Evolutionary conservation across 169 alveolate species (phyloP), one percentile per base, ranked within the genome.

Genomic region (Theileria annulata): DNA sequence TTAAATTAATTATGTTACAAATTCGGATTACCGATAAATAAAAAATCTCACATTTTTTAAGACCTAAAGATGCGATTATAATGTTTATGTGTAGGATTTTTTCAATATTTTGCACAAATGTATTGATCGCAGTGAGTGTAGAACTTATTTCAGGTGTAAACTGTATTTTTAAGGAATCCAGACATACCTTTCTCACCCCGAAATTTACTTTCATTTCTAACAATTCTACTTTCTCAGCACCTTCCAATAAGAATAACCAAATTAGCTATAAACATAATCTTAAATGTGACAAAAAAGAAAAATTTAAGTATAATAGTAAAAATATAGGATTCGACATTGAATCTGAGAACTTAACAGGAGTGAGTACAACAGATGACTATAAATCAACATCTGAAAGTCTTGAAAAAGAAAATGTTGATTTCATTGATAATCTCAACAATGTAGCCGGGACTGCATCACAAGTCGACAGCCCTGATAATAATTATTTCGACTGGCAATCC

Each of bases 391-490:
- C 70, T 10, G 84, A 82, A 28, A 78, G 70, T n/a, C 73, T 72
- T 35, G 89, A 82, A 68, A 62, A 71, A 12, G 68, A 82, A 28
- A 82, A 77, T 54, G 71, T 74, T 8, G 86, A 75, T 9, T 82
- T 69, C 31, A 82, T 82, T n/a, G 89, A 82, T 63, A 75, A 76
- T 8, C 21, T 19, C 6, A 13, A 35, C 64, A 21, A 70, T 70
- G 13, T 19, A 25, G 0, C 73, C 3, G 77, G 1, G 15, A n/a
- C 19, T 28, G 28, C 79, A 5, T 31, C 15, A 58, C 59, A 30
- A 12, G 78, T 12, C 5, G 58, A 35, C 2, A 13, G 1, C 8
- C 21, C 56, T 17, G 70, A 35, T 25, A 42, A 51, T 12, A 56
- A 58, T n/a, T 72, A 72, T 58, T 72, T 72, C 62, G 79, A 72